Evolutionary conservation across 179 eudicot genomes (phyloP).

Genomic region (Amaranthus tricolor): DNA sequence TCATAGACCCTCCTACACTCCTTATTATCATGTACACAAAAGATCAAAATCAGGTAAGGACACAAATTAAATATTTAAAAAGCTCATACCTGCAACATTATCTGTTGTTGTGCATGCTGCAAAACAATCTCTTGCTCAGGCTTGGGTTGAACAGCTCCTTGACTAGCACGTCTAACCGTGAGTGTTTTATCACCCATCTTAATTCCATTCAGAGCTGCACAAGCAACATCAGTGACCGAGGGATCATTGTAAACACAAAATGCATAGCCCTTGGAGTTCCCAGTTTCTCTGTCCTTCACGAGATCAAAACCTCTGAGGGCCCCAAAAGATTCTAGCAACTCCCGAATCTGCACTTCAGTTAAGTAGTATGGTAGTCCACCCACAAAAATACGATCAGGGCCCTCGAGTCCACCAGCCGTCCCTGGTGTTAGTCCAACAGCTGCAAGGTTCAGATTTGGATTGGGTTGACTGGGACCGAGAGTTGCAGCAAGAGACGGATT

Average conservation of each 20-base stretch:
- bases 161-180: slow-evolving; percentile 96
- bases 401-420: slow-evolving; percentile 95
- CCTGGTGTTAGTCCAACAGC: slow-evolving; percentile 94
- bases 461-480: slow-evolving; percentile 97
- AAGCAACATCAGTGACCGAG: slow-evolving; percentile 85
- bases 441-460: slow-evolving; percentile 76
- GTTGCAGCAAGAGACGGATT: slow-evolving; percentile 84
- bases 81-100: slow-evolving; percentile 70
- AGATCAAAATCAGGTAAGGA: no score
- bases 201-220: slow-evolving; percentile 95
- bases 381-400: slow-evolving; percentile 95
- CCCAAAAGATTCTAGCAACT: slow-evolving; percentile 92
- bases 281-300: slow-evolving; percentile 96
- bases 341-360: slow-evolving; percentile 89
- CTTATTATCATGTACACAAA: no score
- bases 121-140: slow-evolving; percentile 95
- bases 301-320: slow-evolving; percentile 89
- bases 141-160: slow-evolving; percentile 81
- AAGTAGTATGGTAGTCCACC: slow-evolving; percentile 97
- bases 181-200: slow-evolving; percentile 87
- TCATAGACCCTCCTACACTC: no score
- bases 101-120: slow-evolving; percentile 93
- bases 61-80: no score
- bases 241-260: slow-evolving; percentile 92
- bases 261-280: slow-evolving; percentile 98